Percentiles rank a stretch among this genome's conserved stretches.
Conservation (phyloP, 1,284 basidiomycete genomes). For the Trametes versicolor region DNA sequence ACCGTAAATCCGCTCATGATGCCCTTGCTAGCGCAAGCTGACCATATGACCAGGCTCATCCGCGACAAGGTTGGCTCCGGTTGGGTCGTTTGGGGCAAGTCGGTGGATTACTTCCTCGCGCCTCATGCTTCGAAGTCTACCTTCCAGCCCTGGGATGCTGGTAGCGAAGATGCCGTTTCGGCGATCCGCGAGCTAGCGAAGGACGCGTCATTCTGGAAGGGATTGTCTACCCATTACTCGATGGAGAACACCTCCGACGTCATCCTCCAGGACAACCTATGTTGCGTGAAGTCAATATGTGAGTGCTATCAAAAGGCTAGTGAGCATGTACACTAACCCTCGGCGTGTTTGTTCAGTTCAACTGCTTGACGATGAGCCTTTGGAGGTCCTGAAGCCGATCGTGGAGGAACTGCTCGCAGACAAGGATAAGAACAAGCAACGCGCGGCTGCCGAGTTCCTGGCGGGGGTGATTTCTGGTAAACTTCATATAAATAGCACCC, state of each 20-base stretch:
- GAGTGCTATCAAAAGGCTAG: conserved; percentile 34
- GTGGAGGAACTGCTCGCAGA: conserved; percentile 64
- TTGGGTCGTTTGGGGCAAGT: conserved; percentile 67
- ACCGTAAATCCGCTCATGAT: conserved; percentile 52
- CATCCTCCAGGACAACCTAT: conserved; percentile 73
- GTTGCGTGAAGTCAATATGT: conserved; percentile 81
- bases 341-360: conserved; percentile 57
- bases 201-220: conserved; percentile 66
- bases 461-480: conserved; percentile 79
- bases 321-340: not conserved
- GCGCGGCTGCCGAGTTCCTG: conserved; percentile 88
- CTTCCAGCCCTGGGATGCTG: conserved; percentile 65
- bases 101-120: conserved; percentile 55
- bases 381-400: conserved; percentile 61
- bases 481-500: conserved; percentile 2
- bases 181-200: conserved; percentile 57
- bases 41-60: conserved; percentile 49
- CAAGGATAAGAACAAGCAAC: conserved; percentile 84
- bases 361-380: conserved; percentile 72
- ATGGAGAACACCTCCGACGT: conserved; percentile 72
- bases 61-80: conserved; percentile 66
- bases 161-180: conserved; percentile 56
- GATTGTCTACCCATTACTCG: conserved; percentile 65
- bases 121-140: conserved; percentile 59
- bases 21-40: not conserved